A percentile compares a stretch with the other conserved stretches of the same genome.
Evolutionary conservation across 139 green algal genomes (phyloP).

Genomic region (Coccomyxa sp.): DNA sequence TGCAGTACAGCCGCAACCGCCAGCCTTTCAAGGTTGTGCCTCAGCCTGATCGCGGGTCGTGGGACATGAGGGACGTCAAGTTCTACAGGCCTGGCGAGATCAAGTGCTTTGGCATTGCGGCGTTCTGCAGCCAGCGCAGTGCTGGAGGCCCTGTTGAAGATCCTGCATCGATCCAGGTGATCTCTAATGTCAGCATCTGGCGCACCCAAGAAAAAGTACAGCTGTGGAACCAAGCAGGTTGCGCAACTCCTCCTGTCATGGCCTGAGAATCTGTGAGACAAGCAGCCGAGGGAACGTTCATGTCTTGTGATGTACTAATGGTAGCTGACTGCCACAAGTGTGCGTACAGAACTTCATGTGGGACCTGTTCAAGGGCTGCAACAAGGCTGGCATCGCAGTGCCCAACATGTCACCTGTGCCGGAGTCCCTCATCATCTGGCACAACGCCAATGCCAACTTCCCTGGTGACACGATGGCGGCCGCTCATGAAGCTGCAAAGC

Average conservation of each 20-base stretch:
- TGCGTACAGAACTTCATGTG: constrained; percentile 27
- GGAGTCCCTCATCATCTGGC: neutral
- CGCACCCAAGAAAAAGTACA: neutral
- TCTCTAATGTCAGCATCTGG: neutral
- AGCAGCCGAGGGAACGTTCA: neutral
- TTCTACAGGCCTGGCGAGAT: constrained; percentile 31
- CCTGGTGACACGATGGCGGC: constrained; percentile 9
- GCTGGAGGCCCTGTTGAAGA: neutral
- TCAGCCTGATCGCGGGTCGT: constrained; percentile 13
- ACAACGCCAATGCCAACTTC: neutral
- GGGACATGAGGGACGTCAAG: constrained; percentile 28
- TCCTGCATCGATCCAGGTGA: neutral
- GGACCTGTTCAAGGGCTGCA: constrained; percentile 6
- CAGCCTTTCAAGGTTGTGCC: constrained; percentile 2
- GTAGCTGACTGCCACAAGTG: neutral
- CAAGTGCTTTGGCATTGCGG: constrained; percentile 39
- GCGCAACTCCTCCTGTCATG: neutral
- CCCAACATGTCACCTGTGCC: neutral
- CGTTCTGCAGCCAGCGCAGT: constrained; percentile 30
- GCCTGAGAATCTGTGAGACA: neutral
- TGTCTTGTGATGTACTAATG: neutral
- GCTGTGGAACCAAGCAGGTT: neutral
- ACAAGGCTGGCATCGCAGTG: constrained; percentile 7
- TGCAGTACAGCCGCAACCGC: constrained; percentile 37
- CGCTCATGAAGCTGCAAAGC: constrained; percentile 5